Evolutionary conservation across 2,329 filamentous ascomycete species (phyloP), one percentile per base, ranked within the genome.

Genomic region (Neopestalotiopsis rosae): DNA sequence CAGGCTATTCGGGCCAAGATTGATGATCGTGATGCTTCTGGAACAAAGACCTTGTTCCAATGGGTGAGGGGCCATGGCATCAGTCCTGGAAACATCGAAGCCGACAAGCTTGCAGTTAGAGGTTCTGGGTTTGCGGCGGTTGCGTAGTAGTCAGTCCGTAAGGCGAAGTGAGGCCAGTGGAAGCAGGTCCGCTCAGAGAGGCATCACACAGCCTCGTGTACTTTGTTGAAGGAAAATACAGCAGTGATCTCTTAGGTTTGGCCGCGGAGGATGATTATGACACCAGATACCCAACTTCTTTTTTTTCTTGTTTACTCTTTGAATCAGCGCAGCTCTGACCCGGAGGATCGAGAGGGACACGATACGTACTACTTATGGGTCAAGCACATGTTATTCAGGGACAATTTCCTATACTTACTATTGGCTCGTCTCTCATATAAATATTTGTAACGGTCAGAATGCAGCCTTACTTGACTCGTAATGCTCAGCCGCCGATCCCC

Each of bases 61-160:
- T 98, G 95, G 95, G 90, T 98, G 61, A 97, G 97, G 81, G 96
- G 94, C 0, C 96, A 99, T 78, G 87, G 86, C 32, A 85, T 85
- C 59, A 85, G 94, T 72, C 79, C 83, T 3, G 95, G 95, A 1
- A 98, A 98, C 76, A 85, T 89, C 59, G 92, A 90, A 13, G 96
- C 96, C 1, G 95, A 98, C 83, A 80, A 80, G 70, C 83, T 98
- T 70, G 95, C 95, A 1, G 91, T 94, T 42, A 83, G 84, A 68
- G 92, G 90, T 1, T 91, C 92, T 20, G 73, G 49, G 68, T 71
- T 62, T n/a, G 34, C 32, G 9, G 58, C 32, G 20, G 30, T 24
- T 10, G 30, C 24, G 24, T 28, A 65, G 14, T 49, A 61, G 57
- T 24, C 28, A 61, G 12, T 61, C 20, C 14, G 20, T 14, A 61